Evolutionary conservation across 2,329 filamentous ascomycete species (phyloP), one percentile per base, ranked within the genome.

Genomic region (Alternaria sp.): DNA sequence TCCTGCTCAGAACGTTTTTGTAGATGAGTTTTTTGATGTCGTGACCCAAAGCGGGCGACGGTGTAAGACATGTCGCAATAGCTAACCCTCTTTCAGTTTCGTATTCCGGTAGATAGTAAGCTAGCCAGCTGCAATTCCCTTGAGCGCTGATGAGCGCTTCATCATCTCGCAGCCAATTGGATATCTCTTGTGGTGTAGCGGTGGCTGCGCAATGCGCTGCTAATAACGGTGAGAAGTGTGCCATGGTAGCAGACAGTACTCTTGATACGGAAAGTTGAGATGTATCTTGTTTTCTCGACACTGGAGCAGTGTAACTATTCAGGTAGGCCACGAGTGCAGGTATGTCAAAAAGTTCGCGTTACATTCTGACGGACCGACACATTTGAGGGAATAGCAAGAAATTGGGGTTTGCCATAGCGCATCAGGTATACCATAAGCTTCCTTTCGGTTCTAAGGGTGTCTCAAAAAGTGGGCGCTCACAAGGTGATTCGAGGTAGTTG

Each of bases 51-150:
- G 11, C 48, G 8, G 22, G 30, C 20, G 22, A 28, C 1, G 39
- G 39, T 24, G 48, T 22, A 14, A 57, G 47, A 6, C 41, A 39
- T 12, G 39, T 16, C 26, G 56, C 56, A 24, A 64, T 44, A 1
- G 38, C 49, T 26, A 12, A 43, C n/a, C 48, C 56, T 22, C 42
- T 14, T 24, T 22, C 14, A 3, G 47, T 59, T 7, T 51, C 7
- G 22, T 59, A 54, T 6, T 28, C 53, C 1, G 59, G 49, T 14
- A 64, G 51, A 43, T 64, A 36, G 38, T 47, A 64, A 16, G 34
- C 56, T 24, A 58, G 53, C 59, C 56, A 62, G 42, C 62, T 62
- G 28, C 62, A 64, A 11, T 49, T 34, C 46, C 55, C 49, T n/a
- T 51, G 48, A n/a, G n/a, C 20, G 24, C 32, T 47, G 8, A 62